Conservation (phyloP, 306 rosid genomes). For the Mimosa pudica region DNA sequence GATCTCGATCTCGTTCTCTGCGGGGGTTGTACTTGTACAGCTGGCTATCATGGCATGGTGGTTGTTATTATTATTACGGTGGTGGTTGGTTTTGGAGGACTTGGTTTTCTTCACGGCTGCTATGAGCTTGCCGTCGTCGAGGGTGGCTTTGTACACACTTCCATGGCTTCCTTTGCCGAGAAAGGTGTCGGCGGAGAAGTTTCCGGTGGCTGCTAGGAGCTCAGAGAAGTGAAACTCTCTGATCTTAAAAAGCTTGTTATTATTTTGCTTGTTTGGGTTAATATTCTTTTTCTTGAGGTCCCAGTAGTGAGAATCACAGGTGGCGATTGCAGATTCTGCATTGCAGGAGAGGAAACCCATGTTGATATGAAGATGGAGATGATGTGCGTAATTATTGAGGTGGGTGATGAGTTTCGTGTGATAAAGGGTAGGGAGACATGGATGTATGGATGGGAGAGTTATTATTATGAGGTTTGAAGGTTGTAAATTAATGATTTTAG, state of each 20-base stretch:
- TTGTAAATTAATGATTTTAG: slow-evolving; percentile 40
- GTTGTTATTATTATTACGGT: no score
- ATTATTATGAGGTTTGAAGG: slow-evolving; percentile 39
- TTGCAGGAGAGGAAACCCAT: slow-evolving; percentile 80
- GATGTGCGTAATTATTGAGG: background rate
- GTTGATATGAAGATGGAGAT: no score
- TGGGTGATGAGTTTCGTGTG: background rate
- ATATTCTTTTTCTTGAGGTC: slow-evolving; percentile 43
- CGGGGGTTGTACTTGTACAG: slow-evolving; percentile 45
- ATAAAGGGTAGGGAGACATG: slow-evolving; percentile 39
- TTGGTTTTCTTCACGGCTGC: slow-evolving; percentile 80
- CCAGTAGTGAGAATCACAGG: slow-evolving; percentile 62
- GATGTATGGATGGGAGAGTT: slow-evolving; percentile 4
- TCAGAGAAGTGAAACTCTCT: slow-evolving; percentile 53
- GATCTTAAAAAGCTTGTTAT: slow-evolving; percentile 39
- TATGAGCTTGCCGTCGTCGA: slow-evolving; percentile 60
- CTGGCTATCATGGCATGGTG: no score
- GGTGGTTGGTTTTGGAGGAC: background rate
- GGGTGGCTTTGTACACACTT: slow-evolving; percentile 66
- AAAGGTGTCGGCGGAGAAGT: slow-evolving; percentile 66
- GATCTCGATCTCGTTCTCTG: slow-evolving; percentile 91
- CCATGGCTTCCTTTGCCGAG: slow-evolving; percentile 92
- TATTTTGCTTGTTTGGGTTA: background rate
- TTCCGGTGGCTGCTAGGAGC: slow-evolving; percentile 57
- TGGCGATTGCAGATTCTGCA: slow-evolving; percentile 74